Base-by-base conservation (phyloP, 345 rosid species). In the Fremontodendron californicum region DNA sequence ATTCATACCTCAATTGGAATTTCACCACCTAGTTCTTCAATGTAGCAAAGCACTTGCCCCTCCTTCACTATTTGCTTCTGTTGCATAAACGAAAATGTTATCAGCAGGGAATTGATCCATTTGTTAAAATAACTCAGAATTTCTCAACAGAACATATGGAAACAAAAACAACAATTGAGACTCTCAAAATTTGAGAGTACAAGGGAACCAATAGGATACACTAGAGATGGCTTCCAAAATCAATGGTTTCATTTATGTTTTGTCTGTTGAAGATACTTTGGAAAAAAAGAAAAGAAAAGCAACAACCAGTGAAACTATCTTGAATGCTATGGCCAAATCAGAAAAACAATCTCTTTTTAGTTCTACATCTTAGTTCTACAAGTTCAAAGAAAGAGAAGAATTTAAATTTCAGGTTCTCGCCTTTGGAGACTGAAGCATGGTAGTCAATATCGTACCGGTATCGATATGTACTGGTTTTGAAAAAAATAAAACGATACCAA, bases 21-120 rank as follows among this genome's bases (percentile, higher is more conserved):
- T 80, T 93, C 92, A 75, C 91, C 89, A 57, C 97, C 97, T 19
- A 94, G 91, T 80, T 91, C 97, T 78, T 91, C 95, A 45, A 94
- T 87, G 78, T 82, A 91, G 89, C 98, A 91, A 18, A 94, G 82
- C 74, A 91, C 87, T 85, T 91, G 92, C n/a, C 98, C 97, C 85
- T 94, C 97, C 82, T 87, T 94, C 78, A 93, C 95, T 51, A 71
- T 83, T 82, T 94, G 97, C 82, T 93, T 93, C 98, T 93, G 91
- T 82, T 77, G 40, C 45, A 71, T 66, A 71, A 80, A 33, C 52
- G 78, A 33, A 55, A 64, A 75, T 15, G 39, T 69, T 65, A 15
- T 68, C 21, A 87, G 76, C 74, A 77, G 68, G 29, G 46, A n/a
- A 31, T 61, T 78, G 69, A 62, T 29, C 35, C 54, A 78, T 6